Evolutionary conservation across 2,329 filamentous ascomycete species (phyloP), one percentile per base, ranked within the genome.

Genomic region (Westerdykella ornata): DNA sequence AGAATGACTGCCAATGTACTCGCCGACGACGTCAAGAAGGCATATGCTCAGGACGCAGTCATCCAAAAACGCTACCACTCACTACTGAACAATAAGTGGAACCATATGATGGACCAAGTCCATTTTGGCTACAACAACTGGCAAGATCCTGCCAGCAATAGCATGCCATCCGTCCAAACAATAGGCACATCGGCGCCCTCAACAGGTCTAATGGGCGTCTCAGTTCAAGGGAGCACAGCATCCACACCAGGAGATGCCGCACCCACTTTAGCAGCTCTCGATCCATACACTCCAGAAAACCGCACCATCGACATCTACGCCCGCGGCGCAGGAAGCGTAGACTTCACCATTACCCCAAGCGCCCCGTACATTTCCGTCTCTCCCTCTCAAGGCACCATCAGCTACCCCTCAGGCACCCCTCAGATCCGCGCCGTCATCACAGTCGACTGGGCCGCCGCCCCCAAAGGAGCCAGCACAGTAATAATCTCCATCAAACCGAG

Each of bases 91-190:
- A 53, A 56, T n/a, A 60, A 59, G 35, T 60, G 64, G 65, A 51
- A 61, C 19, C 65, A 68, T 38, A 66, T 68, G 57, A 57, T 65
- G 59, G 61, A 46, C 35, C 59, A 62, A 32, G 41, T 57, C 11
- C 57, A 60, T 32, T 50, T 61, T 33, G 52, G 58, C 15, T 53
- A 56, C 37, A 50, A 43, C 17, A 56, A 56, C 28, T 62, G 59
- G 80, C 81, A 85, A 59, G 81, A 85, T 54, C 79, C 82, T 0
- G 81, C 81, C 77, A 68, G 78, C 17, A 82, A 85, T 53, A 72
- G 73, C 0, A 72, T 82, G 13, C 80, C 81, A 0, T 72, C 75
- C 2, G 69, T 85, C 9, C 73, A 81, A 56, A 81, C 78, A 0
- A 67, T 84, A 15, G 80, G 77, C 0, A 85, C 52, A 6, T 52